Conservation (phyloP, 2,329 filamentous ascomycete genomes). For the Pseudogymnoascus sp. region DNA sequence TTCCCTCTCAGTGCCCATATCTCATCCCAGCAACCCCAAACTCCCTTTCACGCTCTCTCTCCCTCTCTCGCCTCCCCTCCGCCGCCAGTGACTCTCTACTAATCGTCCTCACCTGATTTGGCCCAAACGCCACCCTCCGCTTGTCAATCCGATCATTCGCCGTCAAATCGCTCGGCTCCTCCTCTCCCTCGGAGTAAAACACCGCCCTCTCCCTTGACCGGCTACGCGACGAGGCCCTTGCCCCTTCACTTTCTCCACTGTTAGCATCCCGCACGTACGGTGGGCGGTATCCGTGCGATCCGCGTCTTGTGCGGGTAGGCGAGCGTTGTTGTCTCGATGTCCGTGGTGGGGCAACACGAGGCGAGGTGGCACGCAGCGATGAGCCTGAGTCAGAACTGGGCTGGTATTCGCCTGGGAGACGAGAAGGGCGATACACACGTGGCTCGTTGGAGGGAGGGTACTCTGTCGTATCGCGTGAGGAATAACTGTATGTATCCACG, state of each 20-base stretch:
- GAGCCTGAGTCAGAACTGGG: background rate
- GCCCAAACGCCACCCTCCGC: background rate
- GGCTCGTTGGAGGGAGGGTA: background rate
- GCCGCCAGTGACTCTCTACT: background rate
- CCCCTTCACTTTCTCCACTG: background rate
- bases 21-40: background rate
- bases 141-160: slow-evolving; percentile 7
- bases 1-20: background rate
- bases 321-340: background rate
- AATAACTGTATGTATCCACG: background rate
- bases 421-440: background rate
- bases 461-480: background rate
- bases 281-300: background rate
- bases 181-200: background rate
- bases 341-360: background rate
- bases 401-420: background rate
- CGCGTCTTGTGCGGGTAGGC: background rate
- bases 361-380: background rate
- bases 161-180: background rate
- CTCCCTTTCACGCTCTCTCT: background rate
- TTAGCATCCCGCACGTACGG: background rate
- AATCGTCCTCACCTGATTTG: background rate
- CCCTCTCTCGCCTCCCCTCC: background rate
- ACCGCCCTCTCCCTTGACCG: background rate
- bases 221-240: background rate